Base-by-base conservation (phyloP, 2,329 filamentous ascomycete species). In the Scedosporium boydii region DNA sequence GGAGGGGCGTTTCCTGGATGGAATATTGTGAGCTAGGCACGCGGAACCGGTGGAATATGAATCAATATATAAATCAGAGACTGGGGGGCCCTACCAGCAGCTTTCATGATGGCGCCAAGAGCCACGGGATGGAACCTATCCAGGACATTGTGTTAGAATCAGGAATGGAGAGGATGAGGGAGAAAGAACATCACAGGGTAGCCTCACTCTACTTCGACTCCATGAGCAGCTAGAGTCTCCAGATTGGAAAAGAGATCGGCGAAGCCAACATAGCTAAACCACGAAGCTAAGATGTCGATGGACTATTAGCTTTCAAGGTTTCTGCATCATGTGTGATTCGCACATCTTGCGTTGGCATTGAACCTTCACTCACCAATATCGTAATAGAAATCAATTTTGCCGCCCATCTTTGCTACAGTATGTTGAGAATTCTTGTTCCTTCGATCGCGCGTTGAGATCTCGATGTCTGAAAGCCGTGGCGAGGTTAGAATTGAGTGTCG, bases 91-190 rank as follows among this genome's bases (percentile, higher is more conserved):
- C 63, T 73, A 86, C 84, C 84, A 55, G 81, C 81, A 21, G 77
- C 79, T 42, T 78, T 76, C 69, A 87, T 89, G 69, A 90, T 83
- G 56, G 81, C 87, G 27, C 85, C 86, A 14, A 93, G 78, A 69
- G 93, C 87, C 60, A 92, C 80, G 14, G 90, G 90, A 66, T 88
- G 80, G 67, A 89, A 83, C 59, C 87, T 90, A 53, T 21, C 10
- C 34, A 38, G 34, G 10, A 4, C 6, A 3, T 53, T 16, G 7
- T 34, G 42, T 27, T 63, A 42, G 65, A 55, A 3, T 18, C 16
- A 5, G 21, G 38, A 14, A 14, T 41, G 26, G 21, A 61, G 27
- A 29, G 4, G 2, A 18, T 41, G 23, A 42, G 21, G 42, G 18
- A 62, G 14, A 5, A 21, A 6, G 26, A 62, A 18, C 12, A 51